Evolutionary conservation across 2,329 filamentous ascomycete genomes (phyloP).

Genomic region (Achaetomium macrosporum): DNA sequence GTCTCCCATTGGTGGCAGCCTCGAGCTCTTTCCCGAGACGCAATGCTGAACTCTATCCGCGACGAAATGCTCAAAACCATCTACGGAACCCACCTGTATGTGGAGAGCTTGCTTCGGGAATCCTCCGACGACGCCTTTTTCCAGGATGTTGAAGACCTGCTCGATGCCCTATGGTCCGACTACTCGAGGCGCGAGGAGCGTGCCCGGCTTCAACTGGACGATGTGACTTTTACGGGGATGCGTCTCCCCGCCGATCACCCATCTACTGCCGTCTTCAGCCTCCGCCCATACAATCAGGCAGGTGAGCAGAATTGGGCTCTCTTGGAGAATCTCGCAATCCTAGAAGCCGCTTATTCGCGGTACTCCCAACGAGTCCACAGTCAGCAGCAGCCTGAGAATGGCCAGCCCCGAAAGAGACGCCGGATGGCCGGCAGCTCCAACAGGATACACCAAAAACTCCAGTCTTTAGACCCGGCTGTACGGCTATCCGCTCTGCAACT

Average conservation of each 20-base stretch:
- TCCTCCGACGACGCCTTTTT: constrained; percentile 35
- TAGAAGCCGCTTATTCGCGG: constrained; percentile 46
- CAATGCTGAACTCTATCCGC: constrained; percentile 57
- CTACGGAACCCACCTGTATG: constrained; percentile 57
- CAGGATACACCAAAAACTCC: constrained; percentile 45
- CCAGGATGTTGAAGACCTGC: constrained; percentile 55
- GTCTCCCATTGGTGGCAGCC: constrained; percentile 72
- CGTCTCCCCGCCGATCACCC: constrained; percentile 40
- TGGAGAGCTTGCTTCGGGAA: constrained; percentile 50
- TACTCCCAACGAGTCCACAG: constrained; percentile 23
- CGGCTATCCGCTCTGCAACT: constrained; percentile 52
- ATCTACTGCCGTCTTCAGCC: constrained; percentile 44
- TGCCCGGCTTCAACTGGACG: constrained; percentile 70
- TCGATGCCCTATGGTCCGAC: constrained; percentile 68
- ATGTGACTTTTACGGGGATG: constrained; percentile 56
- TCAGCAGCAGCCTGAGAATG: constrained; percentile 26
- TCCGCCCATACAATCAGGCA: constrained; percentile 47
- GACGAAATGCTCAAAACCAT: constrained; percentile 74
- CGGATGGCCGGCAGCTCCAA: constrained; percentile 38
- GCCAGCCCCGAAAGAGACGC: constrained; percentile 49
- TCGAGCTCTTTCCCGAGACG: constrained; percentile 57
- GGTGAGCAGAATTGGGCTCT: constrained; percentile 57
- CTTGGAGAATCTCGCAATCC: constrained; percentile 51
- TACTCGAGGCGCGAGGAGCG: constrained; percentile 67
- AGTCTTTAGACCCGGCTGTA: constrained; percentile 37